Base-by-base conservation (phyloP, 1,284 basidiomycete species). In the Puccinia hordei region DNA sequence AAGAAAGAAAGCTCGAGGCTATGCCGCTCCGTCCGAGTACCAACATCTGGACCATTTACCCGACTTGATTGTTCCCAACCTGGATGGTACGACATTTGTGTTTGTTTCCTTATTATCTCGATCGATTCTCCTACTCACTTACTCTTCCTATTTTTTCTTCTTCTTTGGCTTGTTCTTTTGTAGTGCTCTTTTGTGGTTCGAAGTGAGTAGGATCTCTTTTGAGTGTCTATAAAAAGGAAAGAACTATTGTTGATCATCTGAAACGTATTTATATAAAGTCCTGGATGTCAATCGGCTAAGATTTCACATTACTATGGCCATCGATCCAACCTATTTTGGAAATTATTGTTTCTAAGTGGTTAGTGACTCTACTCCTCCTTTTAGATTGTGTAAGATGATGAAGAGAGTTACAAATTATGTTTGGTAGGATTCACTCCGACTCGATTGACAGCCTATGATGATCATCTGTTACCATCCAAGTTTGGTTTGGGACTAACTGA, bases 401-500 rank as follows among this genome's bases (percentile, higher is more conserved):
- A n/a, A n/a, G n/a, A n/a, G n/a, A n/a, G n/a, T n/a, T n/a, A n/a
- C n/a, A n/a, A n/a, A n/a, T n/a, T n/a, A n/a, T n/a, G n/a, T n/a
- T n/a, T n/a, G n/a, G n/a, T n/a, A 71, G 68, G 68, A 19, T 71
- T 71, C 22, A 71, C 68, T 24, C 68, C 68, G 2, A 2, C 27
- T 53, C 30, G 68, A 35, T 53, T 71, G 12, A 53, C 68, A 6
- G 46, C 68, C 9, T 30, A 71, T 15, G 68, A 71, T 27, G 68
- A 71, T 35, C 68, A 49, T 10, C 35, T 22, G 46, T 71, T 71
- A 15, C 46, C 46, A 4, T 71, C 68, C 30, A 27, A 46, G 12
- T 71, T 71, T 53, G 49, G 68, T 4, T 53, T 71, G 46, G 68
- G 68, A 30, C 27, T 71, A n/a, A 71, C 68, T 24, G 68, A 71